Conservation (phyloP, 495 filamentous ascomycete species). For the Staphylotrichum tortipilum region DNA sequence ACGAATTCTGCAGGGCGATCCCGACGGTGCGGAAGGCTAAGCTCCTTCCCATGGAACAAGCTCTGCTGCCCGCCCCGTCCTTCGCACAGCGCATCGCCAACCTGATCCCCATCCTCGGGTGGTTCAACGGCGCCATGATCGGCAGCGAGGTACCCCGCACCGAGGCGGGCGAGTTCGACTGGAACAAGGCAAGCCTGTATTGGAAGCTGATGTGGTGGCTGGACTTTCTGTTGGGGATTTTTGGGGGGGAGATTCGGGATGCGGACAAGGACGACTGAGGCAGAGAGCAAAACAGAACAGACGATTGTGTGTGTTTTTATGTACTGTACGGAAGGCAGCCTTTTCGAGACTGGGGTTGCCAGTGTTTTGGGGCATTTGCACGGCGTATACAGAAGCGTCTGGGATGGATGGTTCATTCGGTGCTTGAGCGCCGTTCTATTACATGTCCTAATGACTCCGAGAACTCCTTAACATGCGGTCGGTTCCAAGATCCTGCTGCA, state of each 20-base stretch:
- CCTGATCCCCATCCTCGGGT: slow-evolving; percentile 55
- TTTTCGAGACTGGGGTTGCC: too few species aligned
- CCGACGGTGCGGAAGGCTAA: slow-evolving; percentile 41
- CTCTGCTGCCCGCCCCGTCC: slow-evolving; percentile 54
- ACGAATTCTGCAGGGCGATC: slow-evolving; percentile 33
- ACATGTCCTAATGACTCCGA: not conserved
- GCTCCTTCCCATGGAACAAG: slow-evolving; percentile 50
- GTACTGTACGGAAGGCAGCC: too few species aligned
- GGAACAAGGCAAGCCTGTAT: slow-evolving; percentile 62
- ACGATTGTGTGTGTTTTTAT: not conserved
- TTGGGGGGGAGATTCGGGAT: slow-evolving; percentile 40
- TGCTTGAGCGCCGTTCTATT: not conserved
- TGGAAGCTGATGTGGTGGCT: slow-evolving; percentile 56
- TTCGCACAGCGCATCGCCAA: slow-evolving; percentile 51
- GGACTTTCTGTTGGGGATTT: slow-evolving; percentile 39
- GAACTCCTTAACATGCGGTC: not conserved
- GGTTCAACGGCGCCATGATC: slow-evolving; percentile 72
- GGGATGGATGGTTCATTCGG: not conserved
- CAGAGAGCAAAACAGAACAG: not conserved
- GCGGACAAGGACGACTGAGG: slow-evolving; percentile 42
- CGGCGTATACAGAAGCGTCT: not conserved
- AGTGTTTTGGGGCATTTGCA: slow-evolving; percentile 1
- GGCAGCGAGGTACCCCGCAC: slow-evolving; percentile 66
- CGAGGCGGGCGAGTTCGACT: slow-evolving; percentile 77
- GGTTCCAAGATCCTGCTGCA: not conserved